A percentile compares a stretch with the other conserved stretches of the same genome.
Evolutionary conservation across 257 asterid species (phyloP).

Genomic region (Solanum pimpinellifolium): DNA sequence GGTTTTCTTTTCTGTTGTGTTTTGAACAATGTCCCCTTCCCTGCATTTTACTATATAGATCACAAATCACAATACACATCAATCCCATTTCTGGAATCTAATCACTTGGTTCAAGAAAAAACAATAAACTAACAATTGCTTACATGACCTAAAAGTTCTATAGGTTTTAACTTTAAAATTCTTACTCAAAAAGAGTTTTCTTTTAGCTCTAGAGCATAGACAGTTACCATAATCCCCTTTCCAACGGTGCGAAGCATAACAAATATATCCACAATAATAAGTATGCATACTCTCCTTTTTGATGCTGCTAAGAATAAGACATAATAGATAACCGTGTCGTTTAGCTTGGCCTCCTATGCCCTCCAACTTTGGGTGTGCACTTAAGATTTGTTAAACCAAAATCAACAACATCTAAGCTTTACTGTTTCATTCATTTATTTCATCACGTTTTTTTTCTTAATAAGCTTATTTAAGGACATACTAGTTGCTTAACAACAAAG

Average conservation of each 20-base stretch:
- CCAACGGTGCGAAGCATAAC: not conserved
- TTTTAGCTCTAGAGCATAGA: not conserved
- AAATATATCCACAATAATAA: not conserved
- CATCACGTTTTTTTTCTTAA: not conserved
- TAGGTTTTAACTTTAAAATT: not conserved
- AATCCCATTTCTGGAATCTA: not conserved
- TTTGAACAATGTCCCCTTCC: not conserved
- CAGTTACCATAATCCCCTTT: not conserved
- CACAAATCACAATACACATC: not conserved
- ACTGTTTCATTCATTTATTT: not conserved
- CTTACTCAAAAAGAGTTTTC: not conserved
- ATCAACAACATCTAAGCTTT: not conserved
- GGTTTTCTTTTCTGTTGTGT: not conserved
- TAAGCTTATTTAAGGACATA: not conserved
- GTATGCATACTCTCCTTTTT: not conserved
- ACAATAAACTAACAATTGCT: not conserved
- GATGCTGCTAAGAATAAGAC: not conserved
- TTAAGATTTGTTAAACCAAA: not conserved
- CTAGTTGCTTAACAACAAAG: not conserved
- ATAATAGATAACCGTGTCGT: not conserved
- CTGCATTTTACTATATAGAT: not conserved
- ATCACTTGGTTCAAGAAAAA: not conserved
- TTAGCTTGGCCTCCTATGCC: not conserved
- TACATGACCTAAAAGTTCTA: not conserved
- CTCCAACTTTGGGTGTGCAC: not conserved